phyloP scores from a whole-genome alignment of 2,329 filamentous ascomycete genomes.

The Neofusicoccum laricinum region DNA sequence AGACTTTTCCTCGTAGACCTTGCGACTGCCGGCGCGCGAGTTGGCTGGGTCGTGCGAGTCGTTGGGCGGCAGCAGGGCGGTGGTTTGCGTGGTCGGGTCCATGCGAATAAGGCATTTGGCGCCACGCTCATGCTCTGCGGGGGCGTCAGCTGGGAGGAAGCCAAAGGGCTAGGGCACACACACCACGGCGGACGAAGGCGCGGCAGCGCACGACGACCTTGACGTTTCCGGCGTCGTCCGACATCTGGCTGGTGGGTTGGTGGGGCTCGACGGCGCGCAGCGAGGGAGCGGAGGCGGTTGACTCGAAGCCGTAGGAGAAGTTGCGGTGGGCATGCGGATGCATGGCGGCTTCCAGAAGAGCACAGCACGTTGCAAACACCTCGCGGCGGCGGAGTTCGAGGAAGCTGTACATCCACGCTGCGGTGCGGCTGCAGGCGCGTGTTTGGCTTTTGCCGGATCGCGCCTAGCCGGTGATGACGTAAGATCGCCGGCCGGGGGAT shows the following conservation, averaged over 20 bases:
- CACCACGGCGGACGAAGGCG: constrained; percentile 48
- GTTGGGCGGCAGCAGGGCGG: constrained; percentile 71
- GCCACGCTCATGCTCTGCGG: constrained; percentile 72
- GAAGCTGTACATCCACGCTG: constrained; percentile 4
- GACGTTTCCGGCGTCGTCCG: constrained; percentile 47
- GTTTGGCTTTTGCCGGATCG: constrained; percentile 15
- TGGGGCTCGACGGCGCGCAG: constrained; percentile 40
- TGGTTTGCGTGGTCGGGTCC: constrained; percentile 83
- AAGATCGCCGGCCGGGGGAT: constrained; percentile 12
- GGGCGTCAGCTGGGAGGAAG: constrained; percentile 22
- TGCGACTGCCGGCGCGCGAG: constrained; percentile 63
- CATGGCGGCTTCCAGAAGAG: constrained; percentile 26
- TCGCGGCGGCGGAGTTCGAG: constrained; percentile 10
- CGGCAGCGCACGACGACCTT: constrained; percentile 51
- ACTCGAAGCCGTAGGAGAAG: constrained; percentile 23
- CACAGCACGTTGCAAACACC: constrained; percentile 20
- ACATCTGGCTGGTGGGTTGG: constrained; percentile 31
- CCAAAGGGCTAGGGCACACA: not conserved
- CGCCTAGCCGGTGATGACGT: constrained; percentile 5
- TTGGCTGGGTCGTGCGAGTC: constrained; percentile 44
- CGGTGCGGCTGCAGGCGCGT: not conserved
- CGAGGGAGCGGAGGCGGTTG: constrained; percentile 43
- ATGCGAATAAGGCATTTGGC: constrained; percentile 87
- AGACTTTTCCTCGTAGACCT: constrained; percentile 77
- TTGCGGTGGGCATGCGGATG: constrained; percentile 30